Evolutionary conservation across 352 stramenopile species (phyloP).

Genomic region (Pythium scleroteichum): DNA sequence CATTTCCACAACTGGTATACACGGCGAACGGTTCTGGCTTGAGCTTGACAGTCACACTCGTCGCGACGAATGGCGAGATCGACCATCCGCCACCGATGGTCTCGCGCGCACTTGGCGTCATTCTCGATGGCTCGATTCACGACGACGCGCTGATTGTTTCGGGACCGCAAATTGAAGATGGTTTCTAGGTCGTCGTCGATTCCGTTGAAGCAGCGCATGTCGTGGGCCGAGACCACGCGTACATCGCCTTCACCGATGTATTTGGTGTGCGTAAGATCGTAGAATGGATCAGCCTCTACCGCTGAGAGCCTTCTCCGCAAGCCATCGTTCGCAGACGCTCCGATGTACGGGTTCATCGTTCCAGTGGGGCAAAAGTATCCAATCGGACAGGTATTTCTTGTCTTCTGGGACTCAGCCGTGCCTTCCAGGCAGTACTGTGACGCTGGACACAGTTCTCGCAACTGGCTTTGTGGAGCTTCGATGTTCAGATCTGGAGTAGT

Average conservation of each 20-base stretch:
- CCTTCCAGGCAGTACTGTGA: slow-evolving; percentile 88
- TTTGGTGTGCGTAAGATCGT: slow-evolving; percentile 71
- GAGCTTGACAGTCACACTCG: slow-evolving; percentile 91
- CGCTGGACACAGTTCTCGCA: slow-evolving; percentile 87
- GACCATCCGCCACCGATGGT: slow-evolving; percentile 94
- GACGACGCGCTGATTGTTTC: slow-evolving; percentile 24
- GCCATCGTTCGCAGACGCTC: slow-evolving; percentile 90
- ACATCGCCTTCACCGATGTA: slow-evolving; percentile 91
- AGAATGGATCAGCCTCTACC: slow-evolving; percentile 75
- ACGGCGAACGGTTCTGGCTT: slow-evolving; percentile 85
- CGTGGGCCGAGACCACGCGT: slow-evolving; percentile 86
- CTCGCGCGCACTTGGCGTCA: slow-evolving; percentile 85
- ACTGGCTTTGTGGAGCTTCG: slow-evolving; percentile 85
- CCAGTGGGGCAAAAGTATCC: slow-evolving; percentile 96
- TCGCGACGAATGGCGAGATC: slow-evolving; percentile 83
- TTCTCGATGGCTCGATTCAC: slow-evolving; percentile 73
- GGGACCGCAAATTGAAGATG: slow-evolving; percentile 42
- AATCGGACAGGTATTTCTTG: slow-evolving; percentile 75
- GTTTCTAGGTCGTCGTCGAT: slow-evolving; percentile 77
- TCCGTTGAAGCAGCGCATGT: slow-evolving; percentile 90
- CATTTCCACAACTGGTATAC: slow-evolving; percentile 96
- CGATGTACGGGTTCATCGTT: slow-evolving; percentile 85
- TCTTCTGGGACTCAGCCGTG: slow-evolving; percentile 84
- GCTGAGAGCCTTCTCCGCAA: slow-evolving; percentile 68
- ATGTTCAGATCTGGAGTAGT: slow-evolving; percentile 94